Base-by-base conservation (phyloP, 2,329 filamentous ascomycete genomes). In the Hymenoscyphus linearis region DNA sequence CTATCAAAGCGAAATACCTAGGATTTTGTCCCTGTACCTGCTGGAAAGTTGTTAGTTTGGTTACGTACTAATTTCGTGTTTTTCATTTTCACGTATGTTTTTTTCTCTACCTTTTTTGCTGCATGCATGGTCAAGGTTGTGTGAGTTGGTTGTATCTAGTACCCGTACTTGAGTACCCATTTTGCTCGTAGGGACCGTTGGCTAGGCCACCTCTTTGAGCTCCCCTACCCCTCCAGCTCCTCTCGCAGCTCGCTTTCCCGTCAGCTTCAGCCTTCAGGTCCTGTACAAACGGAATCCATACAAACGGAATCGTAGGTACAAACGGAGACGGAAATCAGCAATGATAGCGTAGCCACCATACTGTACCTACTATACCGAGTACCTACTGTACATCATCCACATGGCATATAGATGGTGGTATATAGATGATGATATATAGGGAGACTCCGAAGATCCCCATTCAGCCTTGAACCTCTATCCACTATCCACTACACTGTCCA, bases 391-490 rank as follows among this genome's bases (percentile, higher is more conserved):
- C n/a, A n/a, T n/a, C n/a, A n/a, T n/a, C n/a, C n/a, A n/a, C n/a
- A n/a, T n/a, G n/a, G 18, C 44, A 50, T 50, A 18, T n/a, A 18
- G 4, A 18, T 18, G 10, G n/a, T 22, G 22, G 12, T 22, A 50
- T n/a, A 50, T 22, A 26, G 4, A 18, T 18, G 10, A 10, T 22
- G 22, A 18, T 22, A 50, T n/a, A 50, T 22, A 26, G n/a, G n/a
- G n/a, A n/a, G n/a, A n/a, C n/a, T n/a, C 44, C 44, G 44, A 50
- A 50, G 25, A 12, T 13, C 52, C 31, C 31, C 54, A 56, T 56
- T 56, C 54, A 56, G 54, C 54, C 54, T 56, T 56, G 54, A 37
- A 16, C 18, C 14, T 36, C 31, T 36, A 50, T 18, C 55, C 54
- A 55, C 34, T 5, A 7, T 9, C 31, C 31, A 31, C 31, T 9